phyloP scores from a whole-genome alignment of 2,329 filamentous ascomycete species.

The Pyrenophora teres region DNA sequence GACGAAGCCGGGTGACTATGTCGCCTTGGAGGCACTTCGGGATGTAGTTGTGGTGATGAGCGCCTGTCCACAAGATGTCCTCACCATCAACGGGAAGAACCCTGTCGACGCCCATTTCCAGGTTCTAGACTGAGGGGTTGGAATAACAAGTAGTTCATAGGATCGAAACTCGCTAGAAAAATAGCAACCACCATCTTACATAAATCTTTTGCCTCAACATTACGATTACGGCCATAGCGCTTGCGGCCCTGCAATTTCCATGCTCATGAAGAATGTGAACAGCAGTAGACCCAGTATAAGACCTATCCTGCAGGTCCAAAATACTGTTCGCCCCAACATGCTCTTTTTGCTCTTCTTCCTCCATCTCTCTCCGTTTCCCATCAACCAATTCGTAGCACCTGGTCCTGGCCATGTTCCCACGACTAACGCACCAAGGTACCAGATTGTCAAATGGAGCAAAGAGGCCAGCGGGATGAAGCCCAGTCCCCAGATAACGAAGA shows the following conservation, averaged over 20 bases:
- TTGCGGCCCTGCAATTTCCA: slow-evolving; percentile 24
- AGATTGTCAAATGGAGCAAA: slow-evolving; percentile 22
- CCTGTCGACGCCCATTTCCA: slow-evolving; percentile 53
- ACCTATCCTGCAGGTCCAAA: slow-evolving; percentile 4
- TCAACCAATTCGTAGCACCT: neutral
- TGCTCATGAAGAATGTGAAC: slow-evolving; percentile 22
- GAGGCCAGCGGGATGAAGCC: slow-evolving; percentile 22
- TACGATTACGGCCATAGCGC: neutral
- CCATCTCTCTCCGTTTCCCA: too few relatives aligned
- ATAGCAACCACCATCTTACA: neutral
- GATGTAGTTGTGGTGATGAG: slow-evolving; percentile 56
- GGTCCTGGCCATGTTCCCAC: neutral
- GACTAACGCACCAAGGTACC: slow-evolving; percentile 19
- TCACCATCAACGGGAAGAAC: slow-evolving; percentile 50
- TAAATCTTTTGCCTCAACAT: neutral
- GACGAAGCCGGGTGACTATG: slow-evolving; percentile 50
- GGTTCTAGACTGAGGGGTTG: slow-evolving; percentile 19
- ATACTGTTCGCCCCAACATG: neutral
- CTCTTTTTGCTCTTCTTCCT: slow-evolving; percentile 7
- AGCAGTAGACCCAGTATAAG: slow-evolving; percentile 18
- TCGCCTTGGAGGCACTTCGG: slow-evolving; percentile 51
- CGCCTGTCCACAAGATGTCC: slow-evolving; percentile 53
- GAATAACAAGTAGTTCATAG: neutral
- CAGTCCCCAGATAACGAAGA: slow-evolving; percentile 30
- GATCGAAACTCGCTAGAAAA: neutral